Conservation (phyloP, 129 eudicot genomes). For the Sambucus nigra region DNA sequence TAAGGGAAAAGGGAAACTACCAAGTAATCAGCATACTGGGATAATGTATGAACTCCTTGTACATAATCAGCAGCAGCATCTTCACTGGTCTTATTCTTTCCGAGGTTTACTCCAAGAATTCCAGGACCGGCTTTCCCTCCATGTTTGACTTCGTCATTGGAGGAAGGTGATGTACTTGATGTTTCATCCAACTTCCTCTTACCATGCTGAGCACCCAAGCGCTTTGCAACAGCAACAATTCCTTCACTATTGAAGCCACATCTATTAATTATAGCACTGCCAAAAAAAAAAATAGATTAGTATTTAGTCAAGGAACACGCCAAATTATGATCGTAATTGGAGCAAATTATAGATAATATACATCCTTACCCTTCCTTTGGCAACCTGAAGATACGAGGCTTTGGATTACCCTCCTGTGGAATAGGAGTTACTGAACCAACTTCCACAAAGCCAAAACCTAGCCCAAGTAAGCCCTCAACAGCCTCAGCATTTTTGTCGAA, state of each 20-base stretch:
- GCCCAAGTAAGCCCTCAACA: conserved; percentile 92
- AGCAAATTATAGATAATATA: neutral
- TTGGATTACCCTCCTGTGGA: conserved; percentile 97
- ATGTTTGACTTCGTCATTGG: conserved; percentile 59
- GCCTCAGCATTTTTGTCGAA: conserved; percentile 98
- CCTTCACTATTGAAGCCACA: conserved; percentile 98
- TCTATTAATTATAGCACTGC: conserved; percentile 91
- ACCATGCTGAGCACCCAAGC: conserved; percentile 97
- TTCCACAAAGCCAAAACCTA: conserved; percentile 95
- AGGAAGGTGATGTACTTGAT: conserved; percentile 50
- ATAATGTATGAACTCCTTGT: conserved; percentile 97
- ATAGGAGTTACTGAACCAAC: conserved; percentile 96
- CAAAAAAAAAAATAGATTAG: conserved; percentile 1
- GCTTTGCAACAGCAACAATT: conserved; percentile 92
- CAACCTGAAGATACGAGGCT: conserved; percentile 94
- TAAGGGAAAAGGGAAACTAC: conserved; percentile 28
- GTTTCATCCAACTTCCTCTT: conserved; percentile 86
- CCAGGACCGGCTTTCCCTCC: conserved; percentile 99
- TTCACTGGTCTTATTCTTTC: conserved; percentile 93
- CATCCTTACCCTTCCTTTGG: conserved; percentile 60
- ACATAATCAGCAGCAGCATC: conserved; percentile 98
- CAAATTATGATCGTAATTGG: neutral
- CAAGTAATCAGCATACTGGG: conserved; percentile 99
- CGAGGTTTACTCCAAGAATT: conserved; percentile 93
- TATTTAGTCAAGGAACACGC: neutral